phyloP scores from a whole-genome alignment of 2,329 filamentous ascomycete genomes.

The Alternaria gansuensis region DNA sequence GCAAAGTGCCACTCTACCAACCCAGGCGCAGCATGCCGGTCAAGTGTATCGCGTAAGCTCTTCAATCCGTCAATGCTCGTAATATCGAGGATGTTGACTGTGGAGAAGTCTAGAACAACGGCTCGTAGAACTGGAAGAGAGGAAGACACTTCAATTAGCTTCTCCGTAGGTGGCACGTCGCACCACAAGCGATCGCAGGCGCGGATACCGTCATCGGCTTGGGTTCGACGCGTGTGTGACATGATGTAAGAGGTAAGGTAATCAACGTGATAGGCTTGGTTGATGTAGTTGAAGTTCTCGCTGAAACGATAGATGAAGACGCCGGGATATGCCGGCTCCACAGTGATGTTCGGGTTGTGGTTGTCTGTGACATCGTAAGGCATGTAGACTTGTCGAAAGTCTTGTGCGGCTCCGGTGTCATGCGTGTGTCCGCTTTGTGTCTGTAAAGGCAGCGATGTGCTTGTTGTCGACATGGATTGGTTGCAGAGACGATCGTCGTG shows the following conservation, averaged over 20 bases:
- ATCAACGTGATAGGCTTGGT: slow-evolving; percentile 84
- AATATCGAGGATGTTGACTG: slow-evolving; percentile 65
- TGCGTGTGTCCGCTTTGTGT: not conserved
- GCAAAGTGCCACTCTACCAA: slow-evolving; percentile 59
- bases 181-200: slow-evolving; percentile 64
- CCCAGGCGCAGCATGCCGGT: slow-evolving; percentile 58
- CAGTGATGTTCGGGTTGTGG: slow-evolving; percentile 60
- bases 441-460: slow-evolving; percentile 54
- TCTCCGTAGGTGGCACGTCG: slow-evolving; percentile 54
- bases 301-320: slow-evolving; percentile 95
- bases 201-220: slow-evolving; percentile 31
- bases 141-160: slow-evolving; percentile 17
- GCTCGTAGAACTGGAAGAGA: slow-evolving; percentile 61
- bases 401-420: not conserved
- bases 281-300: slow-evolving; percentile 93
- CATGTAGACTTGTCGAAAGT: slow-evolving; percentile 31
- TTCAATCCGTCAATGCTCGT: slow-evolving; percentile 65
- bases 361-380: slow-evolving; percentile 63
- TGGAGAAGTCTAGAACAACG: slow-evolving; percentile 65
- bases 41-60: slow-evolving; percentile 64
- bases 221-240: slow-evolving; percentile 45
- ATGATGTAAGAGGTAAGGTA: slow-evolving; percentile 75
- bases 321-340: slow-evolving; percentile 76
- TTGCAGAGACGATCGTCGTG: slow-evolving; percentile 61
- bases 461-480: slow-evolving; percentile 41